Evolutionary conservation across 305 asterid species (phyloP), one percentile per base, ranked within the genome.

Genomic region (Striga hermonthica): DNA sequence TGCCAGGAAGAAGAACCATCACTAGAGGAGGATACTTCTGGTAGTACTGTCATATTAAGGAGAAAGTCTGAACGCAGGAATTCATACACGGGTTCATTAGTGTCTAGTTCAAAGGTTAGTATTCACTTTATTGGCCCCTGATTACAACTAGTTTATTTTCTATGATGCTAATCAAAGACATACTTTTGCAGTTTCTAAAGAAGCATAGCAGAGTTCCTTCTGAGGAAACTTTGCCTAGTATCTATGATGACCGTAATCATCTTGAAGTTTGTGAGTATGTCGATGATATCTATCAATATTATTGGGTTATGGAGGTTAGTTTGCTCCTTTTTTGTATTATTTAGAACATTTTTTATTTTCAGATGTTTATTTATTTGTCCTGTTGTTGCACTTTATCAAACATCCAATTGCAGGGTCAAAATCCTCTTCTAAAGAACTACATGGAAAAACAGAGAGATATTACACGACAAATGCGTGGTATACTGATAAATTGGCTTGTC

Each of bases 251-350:
- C 44, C 83, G 74, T 71, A 92, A 92, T 70, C 98, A 78, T 75
- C 96, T 92, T 64, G 98, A 92, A 80, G 98, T 86, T 78, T 63
- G 73, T 73, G 91, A 87, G 75, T 92, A 92, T 60, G 95, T 92
- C 37, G 95, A 89, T 72, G 97, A 92, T 74, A 87, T 92, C 81
- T 92, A 92, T 79, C 85, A 81, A 62, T 89, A 81, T 75, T 92
- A 92, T 64, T 92, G 98, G 98, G 87, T 92, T 74, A 78, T 86
- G 86, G 98, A 92, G 98, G 98, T 89, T 60, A 63, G 75, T 57
- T 54, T 50, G 55, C 68, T 70, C 72, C 45, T 45, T 36, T 37
- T 22, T 22, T 22, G 31, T 22, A 22, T 22, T 1, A 22, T 22
- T 22, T 22, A 22, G 2, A 22, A 50, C 35, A 50, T 50, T 15